phyloP scores from a whole-genome alignment of 2,329 filamentous ascomycete genomes.

The Fusarium domesticum region DNA sequence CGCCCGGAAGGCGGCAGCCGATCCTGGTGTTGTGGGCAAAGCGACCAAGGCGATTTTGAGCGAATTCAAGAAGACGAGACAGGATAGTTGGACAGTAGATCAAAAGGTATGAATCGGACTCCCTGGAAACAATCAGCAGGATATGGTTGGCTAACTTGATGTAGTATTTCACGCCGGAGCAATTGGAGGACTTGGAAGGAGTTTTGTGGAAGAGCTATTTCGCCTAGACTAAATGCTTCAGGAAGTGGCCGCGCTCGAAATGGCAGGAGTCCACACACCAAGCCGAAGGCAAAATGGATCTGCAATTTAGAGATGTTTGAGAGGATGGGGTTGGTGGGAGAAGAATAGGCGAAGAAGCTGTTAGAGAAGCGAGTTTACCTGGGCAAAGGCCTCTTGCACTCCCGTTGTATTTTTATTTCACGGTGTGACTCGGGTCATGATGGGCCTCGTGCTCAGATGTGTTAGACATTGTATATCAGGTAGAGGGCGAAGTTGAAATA shows the following conservation, averaged over 20 bases:
- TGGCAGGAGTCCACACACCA: conserved; percentile 2
- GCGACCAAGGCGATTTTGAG: conserved; percentile 91
- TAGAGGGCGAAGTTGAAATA: conserved; percentile 4
- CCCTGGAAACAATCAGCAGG: background rate
- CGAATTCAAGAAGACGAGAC: conserved; percentile 98
- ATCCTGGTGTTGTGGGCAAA: conserved; percentile 90
- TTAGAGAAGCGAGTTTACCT: background rate
- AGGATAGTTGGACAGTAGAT: conserved; percentile 98
- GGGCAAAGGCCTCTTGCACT: conserved; percentile 4
- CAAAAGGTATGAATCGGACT: conserved; percentile 70
- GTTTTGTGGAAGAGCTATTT: conserved; percentile 99
- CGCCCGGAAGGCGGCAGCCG: conserved; percentile 79
- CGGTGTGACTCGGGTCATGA: no score
- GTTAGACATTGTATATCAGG: conserved; percentile 26
- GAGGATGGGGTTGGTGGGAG: background rate
- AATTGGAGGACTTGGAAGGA: conserved; percentile 91
- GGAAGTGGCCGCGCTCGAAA: conserved; percentile 12
- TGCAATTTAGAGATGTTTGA: no score
- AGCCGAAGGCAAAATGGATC: no score
- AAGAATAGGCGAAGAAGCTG: background rate
- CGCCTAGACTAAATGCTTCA: conserved; percentile 53
- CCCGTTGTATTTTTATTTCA: conserved; percentile 15
- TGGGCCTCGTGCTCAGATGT: no score
- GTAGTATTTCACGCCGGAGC: conserved; percentile 81
- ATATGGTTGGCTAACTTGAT: conserved; percentile 26